phyloP scores from a whole-genome alignment of 108 stramenopile genomes.

The Poteriospumella lacustris region DNA sequence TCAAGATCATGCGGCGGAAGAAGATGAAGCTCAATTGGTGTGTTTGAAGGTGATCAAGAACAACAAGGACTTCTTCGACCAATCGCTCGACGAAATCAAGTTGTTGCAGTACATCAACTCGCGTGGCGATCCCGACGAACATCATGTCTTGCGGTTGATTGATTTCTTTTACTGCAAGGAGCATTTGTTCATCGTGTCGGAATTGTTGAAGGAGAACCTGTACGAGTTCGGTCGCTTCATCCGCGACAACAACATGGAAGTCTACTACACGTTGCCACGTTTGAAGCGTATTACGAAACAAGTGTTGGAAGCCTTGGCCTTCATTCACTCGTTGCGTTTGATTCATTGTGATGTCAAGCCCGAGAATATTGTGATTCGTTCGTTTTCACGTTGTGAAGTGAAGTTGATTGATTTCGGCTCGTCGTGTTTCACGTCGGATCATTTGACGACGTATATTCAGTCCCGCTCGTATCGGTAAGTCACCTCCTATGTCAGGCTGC shows the following conservation, averaged over 20 bases:
- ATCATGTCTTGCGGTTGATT: slow-evolving; percentile 77
- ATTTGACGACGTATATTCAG: slow-evolving; percentile 89
- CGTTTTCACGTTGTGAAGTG: slow-evolving; percentile 48
- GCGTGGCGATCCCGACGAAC: slow-evolving; percentile 62
- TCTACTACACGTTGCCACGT: slow-evolving; percentile 82
- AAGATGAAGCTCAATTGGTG: not conserved
- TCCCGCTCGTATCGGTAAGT: slow-evolving; percentile 60
- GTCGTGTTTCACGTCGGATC: slow-evolving; percentile 87
- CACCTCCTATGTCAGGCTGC: not conserved
- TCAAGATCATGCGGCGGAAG: slow-evolving; percentile 60
- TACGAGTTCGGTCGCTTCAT: slow-evolving; percentile 84
- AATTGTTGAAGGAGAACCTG: slow-evolving; percentile 88
- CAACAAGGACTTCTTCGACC: slow-evolving; percentile 98
- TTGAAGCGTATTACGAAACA: slow-evolving; percentile 74
- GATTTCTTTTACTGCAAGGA: slow-evolving; percentile 94
- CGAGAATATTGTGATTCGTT: slow-evolving; percentile 86
- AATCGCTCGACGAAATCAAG: slow-evolving; percentile 95
- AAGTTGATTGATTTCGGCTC: slow-evolving; percentile 98
- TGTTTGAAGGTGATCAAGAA: slow-evolving; percentile 78
- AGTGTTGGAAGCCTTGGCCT: slow-evolving; percentile 76
- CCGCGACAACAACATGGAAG: slow-evolving; percentile 27
- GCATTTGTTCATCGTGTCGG: slow-evolving; percentile 92
- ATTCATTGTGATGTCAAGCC: slow-evolving; percentile 98
- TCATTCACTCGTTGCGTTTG: slow-evolving; percentile 78
- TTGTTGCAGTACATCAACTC: slow-evolving; percentile 71